Evolutionary conservation across 225 moss, liverwort and hornwort species (phyloP).

Genomic region (Sphagnum contortum): DNA sequence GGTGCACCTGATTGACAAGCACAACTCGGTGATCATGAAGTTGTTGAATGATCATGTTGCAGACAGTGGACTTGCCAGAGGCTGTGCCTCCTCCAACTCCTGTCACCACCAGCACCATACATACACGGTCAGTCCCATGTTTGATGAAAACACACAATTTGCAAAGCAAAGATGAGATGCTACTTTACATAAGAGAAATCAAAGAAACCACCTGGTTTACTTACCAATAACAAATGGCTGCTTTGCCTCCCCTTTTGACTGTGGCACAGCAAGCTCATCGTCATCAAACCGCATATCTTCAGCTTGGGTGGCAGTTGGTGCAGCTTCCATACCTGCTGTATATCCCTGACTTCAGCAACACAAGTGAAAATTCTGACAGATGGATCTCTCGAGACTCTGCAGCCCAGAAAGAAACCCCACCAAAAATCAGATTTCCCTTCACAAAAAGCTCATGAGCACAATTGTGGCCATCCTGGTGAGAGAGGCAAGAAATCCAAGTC

Average conservation of each 20-base stretch:
- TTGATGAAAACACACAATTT: no score
- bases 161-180: neutral
- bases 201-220: neutral
- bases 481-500: no score
- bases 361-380: no score
- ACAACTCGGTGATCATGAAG: conserved; percentile 94
- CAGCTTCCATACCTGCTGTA: no score
- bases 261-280: conserved; percentile 28
- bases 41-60: conserved; percentile 98
- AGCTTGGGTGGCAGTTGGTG: no score
- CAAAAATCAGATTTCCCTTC: no score
- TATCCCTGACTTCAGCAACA: no score
- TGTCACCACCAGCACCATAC: conserved; percentile 10
- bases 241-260: conserved; percentile 42
- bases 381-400: no score
- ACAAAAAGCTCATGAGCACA: no score
- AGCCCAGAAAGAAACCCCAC: no score
- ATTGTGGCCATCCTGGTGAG: no score
- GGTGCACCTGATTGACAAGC: conserved; percentile 66
- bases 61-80: conserved; percentile 93
- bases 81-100: conserved; percentile 92
- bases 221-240: conserved; percentile 69
- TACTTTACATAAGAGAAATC: neutral
- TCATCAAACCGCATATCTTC: neutral
- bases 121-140: neutral